Base-by-base conservation (phyloP, 495 filamentous ascomycete species). In the Peziza echinospora region DNA sequence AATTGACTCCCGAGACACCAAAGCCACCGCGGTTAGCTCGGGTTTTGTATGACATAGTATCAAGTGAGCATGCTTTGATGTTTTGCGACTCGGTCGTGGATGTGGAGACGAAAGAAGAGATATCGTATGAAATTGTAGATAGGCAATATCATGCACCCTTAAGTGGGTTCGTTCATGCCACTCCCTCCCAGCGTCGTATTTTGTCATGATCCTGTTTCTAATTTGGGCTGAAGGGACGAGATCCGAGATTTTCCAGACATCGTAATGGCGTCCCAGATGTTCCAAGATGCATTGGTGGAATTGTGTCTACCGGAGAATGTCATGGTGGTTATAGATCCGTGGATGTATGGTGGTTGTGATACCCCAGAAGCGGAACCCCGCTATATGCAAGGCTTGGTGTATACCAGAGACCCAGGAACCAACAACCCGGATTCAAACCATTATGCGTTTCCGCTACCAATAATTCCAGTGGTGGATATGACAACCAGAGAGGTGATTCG, bases 261-360 rank as follows among this genome's bases (percentile, higher is more conserved):
- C 22, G 80, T 76, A 55, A 60, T 71, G 44, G 64, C 61, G 21
- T 80, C 76, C 4, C 67, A 70, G 0, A 53, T 78, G 39, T 82
- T 78, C 56, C 63, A 78, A 56, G 46, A 69, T 37, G 76, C 72
- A 16, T 56, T 80, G 7, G 60, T 68, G 5, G 71, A 77, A 37
- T 71, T 82, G 49, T 60, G 67, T 19, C 60, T 84, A 5, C 79
- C 79, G 5, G 65, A 73, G 26, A 70, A 72, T 34, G 75, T 78
- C 44, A 66, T 68, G 47, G 63, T 81, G 26, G 67, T 77, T 46
- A 78, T 79, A 54, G 77, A 80, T 63, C 77, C 75, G 17, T 81
- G 76, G 75, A 76, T 75, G 4, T 80, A 79, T 56, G 77, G 77
- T 8, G 73, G 75, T 2, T 65, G 70, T 26, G 75, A 78, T 46